Percentiles rank a stretch among this genome's conserved stretches.
phyloP scores from a whole-genome alignment of 2,329 filamentous ascomycete species.

The Fusarium brevicatenulatum region DNA sequence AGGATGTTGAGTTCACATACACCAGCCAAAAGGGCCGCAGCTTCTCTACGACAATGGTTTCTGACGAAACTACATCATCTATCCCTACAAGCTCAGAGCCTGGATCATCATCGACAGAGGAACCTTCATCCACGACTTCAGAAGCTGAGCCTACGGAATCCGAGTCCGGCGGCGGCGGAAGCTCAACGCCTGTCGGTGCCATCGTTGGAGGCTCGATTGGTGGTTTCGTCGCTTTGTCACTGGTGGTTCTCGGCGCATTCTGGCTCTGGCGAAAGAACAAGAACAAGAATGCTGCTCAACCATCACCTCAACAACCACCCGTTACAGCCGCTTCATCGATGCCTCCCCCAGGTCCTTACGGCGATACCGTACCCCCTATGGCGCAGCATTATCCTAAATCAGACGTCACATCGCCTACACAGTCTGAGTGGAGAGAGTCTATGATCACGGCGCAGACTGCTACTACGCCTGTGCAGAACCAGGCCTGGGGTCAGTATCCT shows the following conservation, averaged over 20 bases:
- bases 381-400: slow-evolving; percentile 9
- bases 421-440: slow-evolving; percentile 24
- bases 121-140: neutral
- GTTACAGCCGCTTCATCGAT: neutral
- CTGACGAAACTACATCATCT: neutral
- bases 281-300: neutral
- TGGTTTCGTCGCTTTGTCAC: slow-evolving; percentile 7
- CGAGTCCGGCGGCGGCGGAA: neutral
- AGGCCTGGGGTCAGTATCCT: slow-evolving; percentile 13
- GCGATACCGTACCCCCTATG: neutral
- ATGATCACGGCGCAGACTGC: neutral
- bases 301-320: neutral
- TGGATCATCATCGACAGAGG: neutral
- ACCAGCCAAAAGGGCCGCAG: neutral
- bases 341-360: neutral
- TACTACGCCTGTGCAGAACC: slow-evolving; percentile 12
- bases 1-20: slow-evolving; percentile 22
- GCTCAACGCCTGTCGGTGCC: slow-evolving; percentile 12
- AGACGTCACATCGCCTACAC: neutral
- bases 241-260: slow-evolving; percentile 6
- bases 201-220: slow-evolving; percentile 25
- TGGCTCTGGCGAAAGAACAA: slow-evolving; percentile 18
- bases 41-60: neutral
- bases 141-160: neutral
- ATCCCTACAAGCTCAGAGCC: neutral